These are phyloP conservation scores for Ailanthus altissimus DNA, from an alignment of 345 rosid species.

Conservation along the genomic window DNA sequence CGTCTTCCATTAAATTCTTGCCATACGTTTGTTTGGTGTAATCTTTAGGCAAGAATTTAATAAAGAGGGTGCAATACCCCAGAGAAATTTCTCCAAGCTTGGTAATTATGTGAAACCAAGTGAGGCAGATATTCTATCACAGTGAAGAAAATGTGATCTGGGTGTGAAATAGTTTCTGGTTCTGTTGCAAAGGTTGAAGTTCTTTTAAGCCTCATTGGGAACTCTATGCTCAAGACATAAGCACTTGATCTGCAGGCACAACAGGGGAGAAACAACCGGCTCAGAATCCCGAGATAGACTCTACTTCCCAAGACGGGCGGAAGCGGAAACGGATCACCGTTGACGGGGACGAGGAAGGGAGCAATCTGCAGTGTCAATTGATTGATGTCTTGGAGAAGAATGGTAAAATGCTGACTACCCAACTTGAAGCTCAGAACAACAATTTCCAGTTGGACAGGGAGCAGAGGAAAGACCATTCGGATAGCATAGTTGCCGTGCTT, in stretches of 20 bases:
- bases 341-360: constrained; percentile 49
- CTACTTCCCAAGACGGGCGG: constrained; percentile 59
- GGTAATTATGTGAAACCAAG: not conserved
- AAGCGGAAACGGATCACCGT: constrained; percentile 60
- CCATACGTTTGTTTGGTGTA: too few species aligned
- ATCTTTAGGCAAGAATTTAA: too few species aligned
- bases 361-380: constrained; percentile 47
- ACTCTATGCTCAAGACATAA: constrained; percentile 21
- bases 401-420: constrained; percentile 71
- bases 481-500: constrained; percentile 72
- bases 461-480: constrained; percentile 76
- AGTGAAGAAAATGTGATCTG: not conserved
- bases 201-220: not conserved
- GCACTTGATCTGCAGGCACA: constrained; percentile 56
- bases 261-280: constrained; percentile 47
- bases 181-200: not conserved
- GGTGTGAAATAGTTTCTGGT: not conserved
- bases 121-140: not conserved
- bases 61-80: too few species aligned
- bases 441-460: constrained; percentile 70
- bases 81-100: not conserved
- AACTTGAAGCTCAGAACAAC: constrained; percentile 81
- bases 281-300: constrained; percentile 50
- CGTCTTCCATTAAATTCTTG: too few species aligned
- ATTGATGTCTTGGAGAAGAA: constrained; percentile 70